A percentile compares a stretch with the other conserved stretches of the same genome.
These are phyloP conservation scores for Rubia balearica DNA, from an alignment of 305 asterid genomes.

Conservation along the genomic window DNA sequence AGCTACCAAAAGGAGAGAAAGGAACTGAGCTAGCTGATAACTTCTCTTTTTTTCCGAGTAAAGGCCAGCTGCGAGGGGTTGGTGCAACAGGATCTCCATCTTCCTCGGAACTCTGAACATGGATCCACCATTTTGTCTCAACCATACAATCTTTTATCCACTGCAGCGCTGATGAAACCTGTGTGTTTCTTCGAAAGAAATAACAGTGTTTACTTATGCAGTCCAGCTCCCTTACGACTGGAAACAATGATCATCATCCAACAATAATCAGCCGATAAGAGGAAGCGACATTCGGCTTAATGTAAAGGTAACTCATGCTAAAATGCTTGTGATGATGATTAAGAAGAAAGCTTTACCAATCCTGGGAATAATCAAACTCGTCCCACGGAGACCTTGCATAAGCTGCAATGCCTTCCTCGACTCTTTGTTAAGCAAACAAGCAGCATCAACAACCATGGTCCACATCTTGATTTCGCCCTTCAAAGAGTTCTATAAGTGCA, in stretches of 20 bases:
- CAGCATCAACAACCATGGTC: conserved; percentile 9
- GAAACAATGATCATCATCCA: background rate
- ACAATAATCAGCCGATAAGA: background rate
- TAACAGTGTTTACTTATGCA: conserved; percentile 5
- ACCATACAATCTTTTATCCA: conserved; percentile 6
- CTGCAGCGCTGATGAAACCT: conserved; percentile 2
- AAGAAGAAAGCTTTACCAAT: conserved; percentile 6
- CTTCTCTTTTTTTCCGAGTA: background rate
- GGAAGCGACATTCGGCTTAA: background rate
- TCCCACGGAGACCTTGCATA: conserved; percentile 4
- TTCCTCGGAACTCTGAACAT: conserved; percentile 5
- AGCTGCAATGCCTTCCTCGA: conserved; percentile 11
- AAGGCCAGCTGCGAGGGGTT: conserved; percentile 11
- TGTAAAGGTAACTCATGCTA: background rate
- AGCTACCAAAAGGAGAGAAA: conserved; percentile 2
- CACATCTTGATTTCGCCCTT: conserved; percentile 1
- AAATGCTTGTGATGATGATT: background rate
- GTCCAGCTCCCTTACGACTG: conserved; percentile 10
- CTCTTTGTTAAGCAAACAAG: conserved; percentile 10
- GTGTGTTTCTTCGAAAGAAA: background rate
- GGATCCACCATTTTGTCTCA: conserved; percentile 6
- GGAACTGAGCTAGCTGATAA: conserved; percentile 2
- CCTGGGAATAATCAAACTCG: conserved; percentile 6
- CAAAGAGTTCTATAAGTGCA: background rate
- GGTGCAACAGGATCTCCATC: background rate